These are phyloP conservation scores for Pichia sp. DNA, from an alignment of 1,139 yeast genomes.

Conservation along the genomic window DNA sequence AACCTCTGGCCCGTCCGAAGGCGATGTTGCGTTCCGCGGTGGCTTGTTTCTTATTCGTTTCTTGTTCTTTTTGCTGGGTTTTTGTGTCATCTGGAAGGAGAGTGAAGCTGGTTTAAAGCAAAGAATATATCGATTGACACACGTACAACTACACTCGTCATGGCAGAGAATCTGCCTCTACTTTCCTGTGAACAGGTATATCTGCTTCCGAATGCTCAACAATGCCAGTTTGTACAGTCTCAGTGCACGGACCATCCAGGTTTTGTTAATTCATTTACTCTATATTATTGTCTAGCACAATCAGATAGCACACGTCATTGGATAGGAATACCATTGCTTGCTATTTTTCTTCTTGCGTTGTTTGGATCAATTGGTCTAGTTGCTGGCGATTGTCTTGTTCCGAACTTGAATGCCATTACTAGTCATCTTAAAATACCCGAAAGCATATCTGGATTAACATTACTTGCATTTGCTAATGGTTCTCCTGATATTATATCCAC, in stretches of 20 bases:
- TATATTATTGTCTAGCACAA: slow-evolving; percentile 36
- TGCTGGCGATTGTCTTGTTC: slow-evolving; percentile 51
- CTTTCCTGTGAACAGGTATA: slow-evolving; percentile 27
- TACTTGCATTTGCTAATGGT: slow-evolving; percentile 56
- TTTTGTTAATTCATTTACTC: slow-evolving; percentile 35
- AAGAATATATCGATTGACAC: too few relatives aligned
- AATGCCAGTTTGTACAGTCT: slow-evolving; percentile 39
- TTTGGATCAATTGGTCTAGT: slow-evolving; percentile 46
- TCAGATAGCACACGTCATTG: slow-evolving; percentile 20
- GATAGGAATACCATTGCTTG: slow-evolving; percentile 21
- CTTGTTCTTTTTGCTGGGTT: too few relatives aligned
- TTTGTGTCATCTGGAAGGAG: too few relatives aligned
- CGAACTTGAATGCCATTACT: slow-evolving; percentile 48
- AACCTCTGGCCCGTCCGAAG: neutral
- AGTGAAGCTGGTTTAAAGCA: too few relatives aligned
- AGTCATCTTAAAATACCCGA: slow-evolving; percentile 44
- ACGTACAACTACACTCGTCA: neutral
- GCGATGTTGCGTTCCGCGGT: neutral
- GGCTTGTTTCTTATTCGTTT: neutral
- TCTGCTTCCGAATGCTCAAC: slow-evolving; percentile 32
- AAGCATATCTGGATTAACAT: slow-evolving; percentile 52
- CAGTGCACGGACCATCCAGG: slow-evolving; percentile 42
- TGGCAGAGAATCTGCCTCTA: slow-evolving; percentile 1
- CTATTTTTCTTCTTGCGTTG: slow-evolving; percentile 29
- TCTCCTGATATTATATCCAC: slow-evolving; percentile 55